Evolutionary conservation across 1,284 basidiomycete species (phyloP), one percentile per base, ranked within the genome.

Genomic region (Mycosarcoma maydis): DNA sequence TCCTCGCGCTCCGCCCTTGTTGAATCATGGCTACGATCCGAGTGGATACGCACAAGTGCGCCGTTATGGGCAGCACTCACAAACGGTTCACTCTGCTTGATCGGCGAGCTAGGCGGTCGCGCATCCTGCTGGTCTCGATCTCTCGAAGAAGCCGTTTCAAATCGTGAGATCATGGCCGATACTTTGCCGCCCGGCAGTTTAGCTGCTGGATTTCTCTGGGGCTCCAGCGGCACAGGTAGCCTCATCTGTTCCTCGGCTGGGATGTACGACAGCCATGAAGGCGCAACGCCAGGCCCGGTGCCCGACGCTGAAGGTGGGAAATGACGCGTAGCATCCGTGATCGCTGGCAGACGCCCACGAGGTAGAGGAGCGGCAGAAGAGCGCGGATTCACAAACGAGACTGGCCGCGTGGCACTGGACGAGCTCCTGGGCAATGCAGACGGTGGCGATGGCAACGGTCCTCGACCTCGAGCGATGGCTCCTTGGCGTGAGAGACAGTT

Each of bases 321-420:
- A 30, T 77, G 76, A 3, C 76, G 65, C 6, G 76, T 77, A 0
- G 65, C 76, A 33, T 73, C 73, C 27, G 76, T 77, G 46, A 77
- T 67, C 17, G 65, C 62, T 8, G 76, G 76, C 43, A 77, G 58
- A 10, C 62, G 46, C 22, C 67, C 73, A 1, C 60, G 60, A 11
- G 76, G 76, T 16, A 70, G 40, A 4, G 76, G 76, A 30, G 76
- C 76, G 1, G 51, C 67, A 0, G 65, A 68, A 6, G 74, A 77
- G 22, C 72, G 65, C 0, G 69, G 62, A 20, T 73, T 73, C 27
- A 73, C 57, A 36, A 73, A 73, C 17, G 66, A 70, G 1, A 69
- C 56, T 0, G 71, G 71, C 10, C 71, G 52, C n/a, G 39, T 43
- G 5, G 49, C 41, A 19, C 41, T 50, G 11, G 61, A 65, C 3